A percentile compares a stretch with the other conserved stretches of the same genome.
Conservation (phyloP, 2,329 filamentous ascomycete species). For the Aspergillus ruber region DNA sequence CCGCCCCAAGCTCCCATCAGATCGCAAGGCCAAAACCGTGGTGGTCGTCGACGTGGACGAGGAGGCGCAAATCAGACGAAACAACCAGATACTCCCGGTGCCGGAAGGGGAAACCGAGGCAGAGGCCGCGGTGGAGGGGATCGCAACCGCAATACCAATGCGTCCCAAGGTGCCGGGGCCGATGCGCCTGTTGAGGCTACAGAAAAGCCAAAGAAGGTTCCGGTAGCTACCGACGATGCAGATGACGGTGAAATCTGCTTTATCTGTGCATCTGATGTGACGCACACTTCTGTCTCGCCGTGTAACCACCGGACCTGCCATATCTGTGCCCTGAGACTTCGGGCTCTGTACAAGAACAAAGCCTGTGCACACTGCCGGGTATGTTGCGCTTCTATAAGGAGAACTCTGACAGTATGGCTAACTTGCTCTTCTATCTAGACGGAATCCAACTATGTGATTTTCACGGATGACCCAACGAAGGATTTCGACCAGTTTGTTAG, state of each 20-base stretch:
- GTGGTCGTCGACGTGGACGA: slow-evolving; percentile 35
- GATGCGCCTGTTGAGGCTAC: slow-evolving; percentile 31
- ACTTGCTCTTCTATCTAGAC: slow-evolving; percentile 22
- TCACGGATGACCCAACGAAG: slow-evolving; percentile 78
- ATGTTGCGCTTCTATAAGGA: slow-evolving; percentile 33
- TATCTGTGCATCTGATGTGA: slow-evolving; percentile 87
- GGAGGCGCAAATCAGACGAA: slow-evolving; percentile 27
- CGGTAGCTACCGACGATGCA: slow-evolving; percentile 39
- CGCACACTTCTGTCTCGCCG: slow-evolving; percentile 80
- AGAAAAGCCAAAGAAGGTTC: slow-evolving; percentile 22
- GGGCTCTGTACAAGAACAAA: slow-evolving; percentile 92
- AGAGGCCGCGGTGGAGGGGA: slow-evolving; percentile 28
- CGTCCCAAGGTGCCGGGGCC: slow-evolving; percentile 6
- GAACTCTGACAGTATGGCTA: slow-evolving; percentile 2
- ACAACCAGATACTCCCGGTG: slow-evolving; percentile 22
- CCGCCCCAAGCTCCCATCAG: slow-evolving; percentile 16
- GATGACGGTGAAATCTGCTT: slow-evolving; percentile 82
- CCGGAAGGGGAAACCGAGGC: slow-evolving; percentile 31
- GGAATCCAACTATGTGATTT: slow-evolving; percentile 66
- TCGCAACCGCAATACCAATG: slow-evolving; percentile 17
- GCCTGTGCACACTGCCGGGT: slow-evolving; percentile 94
- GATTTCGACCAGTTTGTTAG: slow-evolving; percentile 75
- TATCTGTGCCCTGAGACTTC: slow-evolving; percentile 84
- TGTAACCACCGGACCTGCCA: slow-evolving; percentile 97
- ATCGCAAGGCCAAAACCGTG: slow-evolving; percentile 37